These are phyloP conservation scores for Puccinia horiana DNA, from an alignment of 1,284 basidiomycete genomes.

Conservation along the genomic window DNA sequence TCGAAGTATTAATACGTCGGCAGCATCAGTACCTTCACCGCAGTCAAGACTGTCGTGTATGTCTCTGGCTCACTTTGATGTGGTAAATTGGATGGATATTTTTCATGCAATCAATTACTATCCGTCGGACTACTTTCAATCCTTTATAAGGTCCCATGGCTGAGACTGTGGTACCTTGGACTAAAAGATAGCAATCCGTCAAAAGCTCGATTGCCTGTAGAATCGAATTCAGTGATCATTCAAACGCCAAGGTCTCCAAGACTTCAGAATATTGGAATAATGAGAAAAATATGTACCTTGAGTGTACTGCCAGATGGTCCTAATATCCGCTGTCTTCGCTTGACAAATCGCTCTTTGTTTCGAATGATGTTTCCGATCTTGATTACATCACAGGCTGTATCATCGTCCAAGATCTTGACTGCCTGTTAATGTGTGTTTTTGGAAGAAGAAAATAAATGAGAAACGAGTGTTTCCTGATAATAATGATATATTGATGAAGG, in stretches of 20 bases:
- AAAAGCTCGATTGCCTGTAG: slow-evolving; percentile 89
- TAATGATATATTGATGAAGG: neutral
- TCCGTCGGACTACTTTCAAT: slow-evolving; percentile 90
- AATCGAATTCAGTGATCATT: neutral
- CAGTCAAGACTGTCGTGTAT: neutral
- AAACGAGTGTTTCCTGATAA: no score
- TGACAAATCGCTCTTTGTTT: slow-evolving; percentile 97
- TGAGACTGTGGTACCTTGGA: slow-evolving; percentile 96
- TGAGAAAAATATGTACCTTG: slow-evolving; percentile 67
- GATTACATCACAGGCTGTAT: slow-evolving; percentile 91
- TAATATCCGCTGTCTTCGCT: slow-evolving; percentile 91
- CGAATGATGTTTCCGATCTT: slow-evolving; percentile 92
- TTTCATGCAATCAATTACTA: slow-evolving; percentile 97
- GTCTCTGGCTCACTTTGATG: slow-evolving; percentile 73
- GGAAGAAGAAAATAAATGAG: neutral
- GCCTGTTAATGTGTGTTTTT: slow-evolving; percentile 63
- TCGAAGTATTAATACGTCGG: slow-evolving; percentile 6
- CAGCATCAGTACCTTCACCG: slow-evolving; percentile 23
- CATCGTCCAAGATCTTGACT: slow-evolving; percentile 85
- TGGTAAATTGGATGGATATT: slow-evolving; percentile 99
- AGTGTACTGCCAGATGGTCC: slow-evolving; percentile 94
- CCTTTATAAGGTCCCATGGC: slow-evolving; percentile 96
- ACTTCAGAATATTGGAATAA: neutral
- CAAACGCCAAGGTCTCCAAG: neutral
- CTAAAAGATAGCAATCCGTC: slow-evolving; percentile 94